Percentiles rank a stretch among this genome's conserved stretches.
These are phyloP conservation scores for Quercus berberidifolia DNA, from an alignment of 306 rosid species.

Conservation along the genomic window DNA sequence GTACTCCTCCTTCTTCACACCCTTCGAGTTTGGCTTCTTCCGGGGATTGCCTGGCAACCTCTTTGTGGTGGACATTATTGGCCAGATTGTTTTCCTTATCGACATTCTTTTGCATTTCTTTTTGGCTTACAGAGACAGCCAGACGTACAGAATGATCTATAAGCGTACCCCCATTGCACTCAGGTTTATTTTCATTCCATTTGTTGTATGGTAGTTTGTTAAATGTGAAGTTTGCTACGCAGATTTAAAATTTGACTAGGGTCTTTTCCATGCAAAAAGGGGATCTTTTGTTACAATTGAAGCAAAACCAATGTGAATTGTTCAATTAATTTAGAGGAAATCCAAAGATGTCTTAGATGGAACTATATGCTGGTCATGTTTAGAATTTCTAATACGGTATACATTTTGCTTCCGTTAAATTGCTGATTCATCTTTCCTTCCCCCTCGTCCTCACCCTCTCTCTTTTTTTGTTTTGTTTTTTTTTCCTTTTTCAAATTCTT, in stretches of 20 bases:
- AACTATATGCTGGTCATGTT: neutral
- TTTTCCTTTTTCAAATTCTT: neutral
- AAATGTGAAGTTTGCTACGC: neutral
- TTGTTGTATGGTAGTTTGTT: neutral
- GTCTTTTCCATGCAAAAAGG: too few relatives aligned
- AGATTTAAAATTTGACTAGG: neutral
- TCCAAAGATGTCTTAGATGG: neutral
- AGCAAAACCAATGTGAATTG: too few relatives aligned
- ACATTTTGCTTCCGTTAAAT: neutral
- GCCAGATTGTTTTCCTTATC: conserved; percentile 74
- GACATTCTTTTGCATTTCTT: conserved; percentile 79
- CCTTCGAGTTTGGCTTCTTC: conserved; percentile 90
- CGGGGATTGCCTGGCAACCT: conserved; percentile 72
- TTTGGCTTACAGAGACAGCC: conserved; percentile 71
- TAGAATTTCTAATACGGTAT: conserved; percentile 6
- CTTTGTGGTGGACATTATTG: conserved; percentile 69
- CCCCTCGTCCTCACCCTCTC: too few relatives aligned
- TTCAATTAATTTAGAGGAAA: neutral
- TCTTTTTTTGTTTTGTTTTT: neutral
- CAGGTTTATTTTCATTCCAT: conserved; percentile 34
- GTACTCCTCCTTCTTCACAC: conserved; percentile 97
- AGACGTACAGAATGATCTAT: conserved; percentile 72
- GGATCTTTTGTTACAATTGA: too few relatives aligned
- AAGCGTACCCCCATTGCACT: conserved; percentile 72
- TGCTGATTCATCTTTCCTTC: neutral